A percentile compares a stretch with the other conserved stretches of the same genome.
Conservation (phyloP, 192 early-diverging fungal genomes). For the Diversispora eburnea region DNA sequence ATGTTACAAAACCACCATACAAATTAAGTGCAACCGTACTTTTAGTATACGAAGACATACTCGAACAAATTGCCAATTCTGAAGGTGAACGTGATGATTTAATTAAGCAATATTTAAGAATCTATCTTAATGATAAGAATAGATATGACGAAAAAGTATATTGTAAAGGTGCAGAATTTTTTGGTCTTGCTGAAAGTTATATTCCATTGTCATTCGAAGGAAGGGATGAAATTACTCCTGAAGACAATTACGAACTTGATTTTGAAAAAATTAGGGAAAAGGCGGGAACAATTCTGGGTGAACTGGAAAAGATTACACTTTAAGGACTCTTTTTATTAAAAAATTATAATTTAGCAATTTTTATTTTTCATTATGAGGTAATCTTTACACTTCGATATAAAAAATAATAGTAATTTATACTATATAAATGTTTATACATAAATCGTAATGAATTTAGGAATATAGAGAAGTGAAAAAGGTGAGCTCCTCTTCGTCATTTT, state of each 20-base stretch:
- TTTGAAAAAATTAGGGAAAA: conserved; percentile 7
- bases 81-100: conserved; percentile 6
- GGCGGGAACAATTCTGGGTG: not conserved
- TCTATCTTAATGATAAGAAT: not conserved
- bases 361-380: too few relatives aligned
- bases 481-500: too few relatives aligned
- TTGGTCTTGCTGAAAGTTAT: conserved; percentile 2
- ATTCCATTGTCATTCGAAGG: conserved; percentile 17
- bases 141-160: conserved; percentile 9
- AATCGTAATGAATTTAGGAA: too few relatives aligned
- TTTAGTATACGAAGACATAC: conserved; percentile 13
- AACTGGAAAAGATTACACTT: not conserved
- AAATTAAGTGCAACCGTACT: not conserved
- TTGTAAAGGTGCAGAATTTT: not conserved
- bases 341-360: too few relatives aligned
- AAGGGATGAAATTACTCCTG: conserved; percentile 11
- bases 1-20: not conserved
- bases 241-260: conserved; percentile 8
- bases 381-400: too few relatives aligned
- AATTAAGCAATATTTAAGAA: conserved; percentile 7
- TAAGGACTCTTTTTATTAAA: too few relatives aligned
- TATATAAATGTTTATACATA: too few relatives aligned
- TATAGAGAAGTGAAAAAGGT: too few relatives aligned
- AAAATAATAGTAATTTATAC: too few relatives aligned
- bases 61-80: not conserved